These are phyloP conservation scores for Caulochytrium protostelioides DNA, from an alignment of 371 early-diverging fungal genomes.

Conservation along the genomic window DNA sequence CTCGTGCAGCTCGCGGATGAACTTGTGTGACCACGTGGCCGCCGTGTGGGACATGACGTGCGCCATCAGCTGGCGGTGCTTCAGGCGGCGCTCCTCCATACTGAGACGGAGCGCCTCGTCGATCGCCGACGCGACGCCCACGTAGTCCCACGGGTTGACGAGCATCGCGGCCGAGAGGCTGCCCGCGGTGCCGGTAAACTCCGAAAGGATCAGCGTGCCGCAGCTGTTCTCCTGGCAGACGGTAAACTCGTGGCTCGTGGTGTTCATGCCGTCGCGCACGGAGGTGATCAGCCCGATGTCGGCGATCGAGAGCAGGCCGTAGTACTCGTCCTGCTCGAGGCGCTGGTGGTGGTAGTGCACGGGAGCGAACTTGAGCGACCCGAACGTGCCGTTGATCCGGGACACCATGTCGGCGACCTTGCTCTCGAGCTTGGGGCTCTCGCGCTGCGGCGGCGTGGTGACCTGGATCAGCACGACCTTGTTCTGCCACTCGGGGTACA, in stretches of 20 bases:
- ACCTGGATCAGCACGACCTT: slow-evolving; percentile 77
- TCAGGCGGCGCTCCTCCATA: slow-evolving; percentile 47
- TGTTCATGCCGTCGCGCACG: slow-evolving; percentile 98
- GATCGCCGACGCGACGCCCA: slow-evolving; percentile 79
- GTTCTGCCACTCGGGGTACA: slow-evolving; percentile 74
- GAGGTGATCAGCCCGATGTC: slow-evolving; percentile 90
- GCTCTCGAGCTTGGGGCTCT: slow-evolving; percentile 45
- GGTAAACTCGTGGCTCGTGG: slow-evolving; percentile 91
- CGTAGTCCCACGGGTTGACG: slow-evolving; percentile 95
- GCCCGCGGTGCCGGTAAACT: slow-evolving; percentile 92
- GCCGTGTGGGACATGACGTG: slow-evolving; percentile 79
- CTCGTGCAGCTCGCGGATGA: slow-evolving; percentile 36
- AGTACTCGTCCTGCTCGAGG: slow-evolving; percentile 79
- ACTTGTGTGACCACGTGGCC: slow-evolving; percentile 71
- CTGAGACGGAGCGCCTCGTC: slow-evolving; percentile 68
- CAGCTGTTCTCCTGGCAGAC: slow-evolving; percentile 68
- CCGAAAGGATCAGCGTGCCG: slow-evolving; percentile 81
- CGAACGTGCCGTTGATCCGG: slow-evolving; percentile 81
- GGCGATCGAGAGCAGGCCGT: slow-evolving; percentile 77
- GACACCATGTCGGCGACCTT: slow-evolving; percentile 73
- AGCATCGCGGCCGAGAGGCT: slow-evolving; percentile 69
- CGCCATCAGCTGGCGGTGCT: slow-evolving; percentile 63
- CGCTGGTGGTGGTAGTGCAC: slow-evolving; percentile 89
- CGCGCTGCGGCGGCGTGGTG: slow-evolving; percentile 25
- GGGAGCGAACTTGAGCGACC: slow-evolving; percentile 80